These are phyloP conservation scores for Pseudozyma sp. DNA, from an alignment of 1,284 basidiomycete species.

Conservation along the genomic window DNA sequence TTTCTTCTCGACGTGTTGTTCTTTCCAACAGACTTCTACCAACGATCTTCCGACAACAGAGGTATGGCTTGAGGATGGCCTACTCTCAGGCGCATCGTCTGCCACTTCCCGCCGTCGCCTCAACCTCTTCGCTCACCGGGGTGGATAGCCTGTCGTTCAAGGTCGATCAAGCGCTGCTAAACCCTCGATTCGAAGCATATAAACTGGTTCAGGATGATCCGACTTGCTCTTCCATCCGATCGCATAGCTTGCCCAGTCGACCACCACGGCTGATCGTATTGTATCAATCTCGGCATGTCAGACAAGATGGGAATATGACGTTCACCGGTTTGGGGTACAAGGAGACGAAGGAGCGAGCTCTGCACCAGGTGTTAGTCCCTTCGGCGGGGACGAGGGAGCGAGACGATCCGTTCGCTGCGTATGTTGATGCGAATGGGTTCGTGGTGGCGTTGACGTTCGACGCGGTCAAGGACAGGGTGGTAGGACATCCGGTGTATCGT, in stretches of 20 bases:
- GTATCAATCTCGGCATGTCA: constrained; percentile 14
- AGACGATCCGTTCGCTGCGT: constrained; percentile 39
- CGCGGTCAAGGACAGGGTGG: constrained; percentile 11
- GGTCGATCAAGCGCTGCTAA: constrained; percentile 29
- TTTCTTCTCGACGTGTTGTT: constrained; percentile 1
- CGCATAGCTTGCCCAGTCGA: constrained; percentile 25
- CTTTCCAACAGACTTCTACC: not conserved
- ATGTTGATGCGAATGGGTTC: constrained; percentile 41
- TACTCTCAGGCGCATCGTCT: constrained; percentile 33
- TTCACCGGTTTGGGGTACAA: constrained; percentile 37
- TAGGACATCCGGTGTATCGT: constrained; percentile 30
- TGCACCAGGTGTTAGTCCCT: constrained; percentile 37
- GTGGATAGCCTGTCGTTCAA: constrained; percentile 8
- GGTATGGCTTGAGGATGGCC: constrained; percentile 17
- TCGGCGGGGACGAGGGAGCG: not conserved
- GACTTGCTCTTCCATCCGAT: not conserved
- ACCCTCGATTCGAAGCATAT: constrained; percentile 48
- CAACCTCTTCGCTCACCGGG: not conserved
- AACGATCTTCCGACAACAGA: not conserved
- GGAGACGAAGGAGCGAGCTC: constrained; percentile 46
- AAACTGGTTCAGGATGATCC: constrained; percentile 40
- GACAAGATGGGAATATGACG: constrained; percentile 11
- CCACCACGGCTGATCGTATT: constrained; percentile 26
- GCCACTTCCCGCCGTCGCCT: constrained; percentile 5
- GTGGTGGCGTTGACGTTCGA: constrained; percentile 33